These are phyloP conservation scores for Arabidopsis lyrata DNA, from an alignment of 441 rosid species.

Conservation along the genomic window DNA sequence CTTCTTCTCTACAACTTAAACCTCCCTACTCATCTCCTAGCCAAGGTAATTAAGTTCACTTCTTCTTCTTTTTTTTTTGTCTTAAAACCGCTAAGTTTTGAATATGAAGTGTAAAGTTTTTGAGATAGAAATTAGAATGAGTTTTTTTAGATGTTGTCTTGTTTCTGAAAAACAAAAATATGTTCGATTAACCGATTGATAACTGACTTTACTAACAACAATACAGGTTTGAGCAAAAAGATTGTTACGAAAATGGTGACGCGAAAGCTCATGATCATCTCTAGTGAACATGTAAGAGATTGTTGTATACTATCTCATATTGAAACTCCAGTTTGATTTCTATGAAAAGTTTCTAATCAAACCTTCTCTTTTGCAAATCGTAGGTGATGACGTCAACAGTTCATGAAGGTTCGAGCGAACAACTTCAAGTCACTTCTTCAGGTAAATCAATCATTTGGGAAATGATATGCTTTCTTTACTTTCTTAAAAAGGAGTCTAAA, in stretches of 20 bases:
- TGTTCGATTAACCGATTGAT: background rate
- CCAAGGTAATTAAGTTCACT: slow-evolving; percentile 30
- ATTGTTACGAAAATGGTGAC: background rate
- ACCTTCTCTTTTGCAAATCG: slow-evolving; percentile 3
- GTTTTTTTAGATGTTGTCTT: background rate
- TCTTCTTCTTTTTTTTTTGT: background rate
- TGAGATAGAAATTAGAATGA: background rate
- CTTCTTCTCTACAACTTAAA: slow-evolving; percentile 36
- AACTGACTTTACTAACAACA: slow-evolving; percentile 3
- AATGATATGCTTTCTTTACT: background rate
- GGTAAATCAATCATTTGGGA: slow-evolving; percentile 34
- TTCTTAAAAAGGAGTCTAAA: background rate
- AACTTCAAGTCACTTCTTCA: slow-evolving; percentile 33
- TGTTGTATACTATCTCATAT: background rate
- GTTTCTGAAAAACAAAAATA: background rate
- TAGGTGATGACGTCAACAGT: slow-evolving; percentile 35
- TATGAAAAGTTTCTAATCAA: slow-evolving; percentile 18
- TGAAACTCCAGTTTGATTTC: background rate
- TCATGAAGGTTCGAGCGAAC: slow-evolving; percentile 40
- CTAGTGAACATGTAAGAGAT: slow-evolving; percentile 32
- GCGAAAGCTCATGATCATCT: slow-evolving; percentile 40
- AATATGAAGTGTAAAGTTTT: background rate
- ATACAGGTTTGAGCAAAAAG: slow-evolving; percentile 27
- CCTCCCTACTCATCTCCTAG: slow-evolving; percentile 31
- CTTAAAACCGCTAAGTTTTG: background rate